Conservation (phyloP, 2,329 filamentous ascomycete species). For the Colletotrichum tamarilloi region DNA sequence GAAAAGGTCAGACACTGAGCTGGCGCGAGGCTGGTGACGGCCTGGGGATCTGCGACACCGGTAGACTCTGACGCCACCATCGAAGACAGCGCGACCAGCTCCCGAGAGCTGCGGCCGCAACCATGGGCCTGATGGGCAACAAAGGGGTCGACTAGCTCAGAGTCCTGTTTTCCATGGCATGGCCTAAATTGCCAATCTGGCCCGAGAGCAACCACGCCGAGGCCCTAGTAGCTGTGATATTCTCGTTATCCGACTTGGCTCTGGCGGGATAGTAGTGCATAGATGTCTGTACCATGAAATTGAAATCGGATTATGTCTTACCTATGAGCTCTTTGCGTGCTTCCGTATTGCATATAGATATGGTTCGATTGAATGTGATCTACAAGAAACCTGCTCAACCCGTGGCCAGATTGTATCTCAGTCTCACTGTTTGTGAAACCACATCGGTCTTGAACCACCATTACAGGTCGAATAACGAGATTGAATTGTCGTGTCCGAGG, state of each 20-base stretch:
- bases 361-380: neutral
- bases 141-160: conserved; percentile 9
- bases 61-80: conserved; percentile 7
- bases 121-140: neutral
- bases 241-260: neutral
- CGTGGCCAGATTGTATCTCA: neutral
- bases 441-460: too few relatives aligned
- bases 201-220: neutral
- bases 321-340: neutral
- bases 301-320: neutral
- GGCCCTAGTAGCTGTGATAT: neutral
- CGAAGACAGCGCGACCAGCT: neutral
- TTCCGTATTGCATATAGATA: too few relatives aligned
- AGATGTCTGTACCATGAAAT: neutral
- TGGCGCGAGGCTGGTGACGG: neutral
- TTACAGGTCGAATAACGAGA: neutral
- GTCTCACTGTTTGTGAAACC: too few relatives aligned
- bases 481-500: neutral
- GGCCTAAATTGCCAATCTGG: neutral
- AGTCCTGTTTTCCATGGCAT: neutral
- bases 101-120: conserved; percentile 9
- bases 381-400: neutral
- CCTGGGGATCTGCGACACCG: conserved; percentile 25
- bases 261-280: neutral
- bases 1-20: conserved; percentile 1